Evolutionary conservation across 179 eudicot species (phyloP).

Genomic region (Spergularia azorica): DNA sequence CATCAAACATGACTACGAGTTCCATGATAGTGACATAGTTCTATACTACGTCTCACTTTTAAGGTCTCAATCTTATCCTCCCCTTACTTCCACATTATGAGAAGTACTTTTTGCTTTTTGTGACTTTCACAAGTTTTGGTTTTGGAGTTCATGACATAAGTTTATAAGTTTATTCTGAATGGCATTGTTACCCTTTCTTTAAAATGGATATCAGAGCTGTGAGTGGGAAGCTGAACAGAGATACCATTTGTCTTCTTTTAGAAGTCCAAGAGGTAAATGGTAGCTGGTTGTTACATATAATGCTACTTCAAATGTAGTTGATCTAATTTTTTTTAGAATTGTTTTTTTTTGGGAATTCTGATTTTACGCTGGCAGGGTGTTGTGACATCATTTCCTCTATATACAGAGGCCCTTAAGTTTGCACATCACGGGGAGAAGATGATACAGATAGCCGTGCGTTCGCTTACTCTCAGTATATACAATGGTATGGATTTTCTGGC

Average conservation of each 20-base stretch:
- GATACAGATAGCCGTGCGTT: slow-evolving; percentile 53
- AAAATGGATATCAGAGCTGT: slow-evolving; percentile 41
- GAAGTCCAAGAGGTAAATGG: slow-evolving; percentile 53
- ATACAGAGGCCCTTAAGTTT: slow-evolving; percentile 52
- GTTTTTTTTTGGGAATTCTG: neutral
- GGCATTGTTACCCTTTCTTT: slow-evolving; percentile 3
- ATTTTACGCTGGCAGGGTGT: slow-evolving; percentile 39
- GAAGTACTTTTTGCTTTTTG: neutral
- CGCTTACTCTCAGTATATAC: slow-evolving; percentile 44
- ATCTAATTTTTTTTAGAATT: neutral
- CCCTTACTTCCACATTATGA: neutral
- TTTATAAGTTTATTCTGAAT: slow-evolving; percentile 16
- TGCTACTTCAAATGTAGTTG: neutral
- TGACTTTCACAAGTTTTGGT: neutral
- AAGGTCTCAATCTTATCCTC: slow-evolving; percentile 34
- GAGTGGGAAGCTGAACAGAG: slow-evolving; percentile 50
- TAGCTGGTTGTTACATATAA: neutral
- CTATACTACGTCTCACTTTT: slow-evolving; percentile 55
- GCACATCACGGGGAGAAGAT: slow-evolving; percentile 59
- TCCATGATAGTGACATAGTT: slow-evolving; percentile 52
- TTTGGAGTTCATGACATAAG: neutral
- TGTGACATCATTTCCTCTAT: slow-evolving; percentile 54
- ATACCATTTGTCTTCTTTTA: slow-evolving; percentile 59
- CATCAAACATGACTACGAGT: slow-evolving; percentile 49
- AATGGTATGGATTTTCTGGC: slow-evolving; percentile 34